A percentile compares a stretch with the other conserved stretches of the same genome.
Conservation (phyloP, 2,329 filamentous ascomycete genomes). For the Paraphaeosphaeria sporulosa region DNA sequence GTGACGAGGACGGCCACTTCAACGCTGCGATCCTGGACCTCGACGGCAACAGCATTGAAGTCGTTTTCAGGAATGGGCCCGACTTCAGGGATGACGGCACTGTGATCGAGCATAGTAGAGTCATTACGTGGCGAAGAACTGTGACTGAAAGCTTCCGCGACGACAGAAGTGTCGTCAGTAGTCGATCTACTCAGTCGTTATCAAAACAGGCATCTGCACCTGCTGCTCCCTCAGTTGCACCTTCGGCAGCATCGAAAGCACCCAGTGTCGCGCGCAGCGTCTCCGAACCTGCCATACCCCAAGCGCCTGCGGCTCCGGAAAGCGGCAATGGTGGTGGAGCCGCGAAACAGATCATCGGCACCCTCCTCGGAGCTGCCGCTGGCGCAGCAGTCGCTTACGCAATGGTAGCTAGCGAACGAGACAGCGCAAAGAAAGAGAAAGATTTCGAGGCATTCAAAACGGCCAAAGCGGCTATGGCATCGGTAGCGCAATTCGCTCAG, state of each 20-base stretch:
- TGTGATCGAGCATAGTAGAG: slow-evolving; percentile 53
- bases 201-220: slow-evolving; percentile 32
- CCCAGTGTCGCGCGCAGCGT: slow-evolving; percentile 39
- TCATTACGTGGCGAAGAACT: slow-evolving; percentile 52
- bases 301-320: slow-evolving; percentile 35
- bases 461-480: slow-evolving; percentile 37
- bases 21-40: slow-evolving; percentile 74
- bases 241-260: slow-evolving; percentile 27
- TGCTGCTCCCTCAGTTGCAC: slow-evolving; percentile 35
- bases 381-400: slow-evolving; percentile 80
- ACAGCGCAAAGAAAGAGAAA: slow-evolving; percentile 54
- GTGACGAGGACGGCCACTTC: slow-evolving; percentile 64
- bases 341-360: slow-evolving; percentile 73
- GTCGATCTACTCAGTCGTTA: slow-evolving; percentile 31
- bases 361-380: slow-evolving; percentile 79
- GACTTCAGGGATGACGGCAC: slow-evolving; percentile 49
- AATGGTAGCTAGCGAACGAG: slow-evolving; percentile 68
- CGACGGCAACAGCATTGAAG: slow-evolving; percentile 85
- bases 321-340: slow-evolving; percentile 56
- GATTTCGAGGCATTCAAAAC: slow-evolving; percentile 48
- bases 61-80: slow-evolving; percentile 65
- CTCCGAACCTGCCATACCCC: slow-evolving; percentile 42
- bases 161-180: slow-evolving; percentile 41
- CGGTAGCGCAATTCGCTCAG: slow-evolving; percentile 38
- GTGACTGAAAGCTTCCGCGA: slow-evolving; percentile 42